Evolutionary conservation across 2,329 filamentous ascomycete genomes (phyloP), one percentile per base, ranked within the genome.

Genomic region (Knufia petricola): DNA sequence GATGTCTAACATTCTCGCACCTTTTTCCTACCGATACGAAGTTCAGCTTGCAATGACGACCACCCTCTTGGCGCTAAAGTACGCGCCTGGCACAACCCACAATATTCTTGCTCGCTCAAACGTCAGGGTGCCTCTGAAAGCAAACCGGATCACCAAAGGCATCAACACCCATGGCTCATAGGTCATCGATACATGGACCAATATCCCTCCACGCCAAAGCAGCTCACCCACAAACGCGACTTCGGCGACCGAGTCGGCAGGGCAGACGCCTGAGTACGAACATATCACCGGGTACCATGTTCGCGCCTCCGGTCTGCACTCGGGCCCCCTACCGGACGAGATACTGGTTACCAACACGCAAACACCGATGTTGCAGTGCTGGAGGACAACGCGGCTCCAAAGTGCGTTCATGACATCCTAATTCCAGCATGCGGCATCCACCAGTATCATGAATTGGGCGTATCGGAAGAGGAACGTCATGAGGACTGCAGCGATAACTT

Each of bases 131-230:
- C 44, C 60, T 13, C 56, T 73, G 37, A 55, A 54, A 15, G 48
- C 55, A 4, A 61, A 62, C 26, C 69, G 73, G 52, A 64, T 60
- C 32, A 62, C 74, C 52, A 71, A 67, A 49, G 64, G 74, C 49
- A 66, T 64, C 56, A 74, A 74, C 58, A 72, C 70, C 1, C 59
- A 67, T 49, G 72, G 71, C 45, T 69, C 70, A 45, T 71, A 74
- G 59, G 71, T 75, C 17, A 62, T 74, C 34, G 72, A 75, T 55
- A 72, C 71, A 39, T 74, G 69, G 69, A 69, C 68, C 2, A 69
- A 74, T 51, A 65, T 67, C 9, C 59, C 68, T 12, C 42, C 46
- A 13, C 19, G 23, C n/a, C 3, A 21, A 3, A 13, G 6, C 32
- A 36, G 6, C 6, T 36, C 12, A 8, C 37, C 48, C 20, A 20